Evolutionary conservation across 371 early-diverging fungal species (phyloP).

Genomic region (Actinomortierella wolfii): DNA sequence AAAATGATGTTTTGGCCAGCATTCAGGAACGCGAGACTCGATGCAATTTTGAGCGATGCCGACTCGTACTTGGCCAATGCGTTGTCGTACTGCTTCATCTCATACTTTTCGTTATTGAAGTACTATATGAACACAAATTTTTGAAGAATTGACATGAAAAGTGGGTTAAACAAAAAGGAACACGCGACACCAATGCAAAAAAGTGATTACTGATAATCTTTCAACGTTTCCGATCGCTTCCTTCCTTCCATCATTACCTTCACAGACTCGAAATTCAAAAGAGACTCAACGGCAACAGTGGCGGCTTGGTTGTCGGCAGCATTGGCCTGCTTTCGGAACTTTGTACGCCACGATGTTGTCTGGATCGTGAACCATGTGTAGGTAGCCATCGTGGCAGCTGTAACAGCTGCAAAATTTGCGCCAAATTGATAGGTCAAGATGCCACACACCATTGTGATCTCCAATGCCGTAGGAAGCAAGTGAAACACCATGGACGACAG

Average conservation of each 20-base stretch:
- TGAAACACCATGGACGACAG: conserved; percentile 93
- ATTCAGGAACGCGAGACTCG: conserved; percentile 88
- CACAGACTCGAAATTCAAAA: conserved; percentile 95
- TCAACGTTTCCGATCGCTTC: too few species aligned
- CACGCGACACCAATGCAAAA: too few species aligned
- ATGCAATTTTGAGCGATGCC: conserved; percentile 88
- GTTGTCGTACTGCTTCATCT: conserved; percentile 83
- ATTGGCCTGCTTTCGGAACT: conserved; percentile 89
- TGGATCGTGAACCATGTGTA: conserved; percentile 89
- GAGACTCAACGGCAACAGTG: conserved; percentile 88
- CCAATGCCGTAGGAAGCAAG: conserved; percentile 91
- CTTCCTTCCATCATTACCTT: conserved; percentile 55
- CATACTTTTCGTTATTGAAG: conserved; percentile 90
- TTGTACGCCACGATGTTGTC: conserved; percentile 87
- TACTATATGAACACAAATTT: conserved; percentile 51
- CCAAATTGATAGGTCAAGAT: conserved; percentile 92
- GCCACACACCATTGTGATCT: conserved; percentile 93
- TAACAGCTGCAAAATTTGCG: conserved; percentile 80
- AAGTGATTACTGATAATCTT: too few species aligned
- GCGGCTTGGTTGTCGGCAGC: conserved; percentile 94
- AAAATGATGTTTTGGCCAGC: conserved; percentile 95
- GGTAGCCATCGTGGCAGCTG: conserved; percentile 81
- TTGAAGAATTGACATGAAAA: neutral
- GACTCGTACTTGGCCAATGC: conserved; percentile 87
- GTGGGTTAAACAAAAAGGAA: neutral